phyloP scores from a whole-genome alignment of 163 green algal genomes.

The Scenedesmus sp. region DNA sequence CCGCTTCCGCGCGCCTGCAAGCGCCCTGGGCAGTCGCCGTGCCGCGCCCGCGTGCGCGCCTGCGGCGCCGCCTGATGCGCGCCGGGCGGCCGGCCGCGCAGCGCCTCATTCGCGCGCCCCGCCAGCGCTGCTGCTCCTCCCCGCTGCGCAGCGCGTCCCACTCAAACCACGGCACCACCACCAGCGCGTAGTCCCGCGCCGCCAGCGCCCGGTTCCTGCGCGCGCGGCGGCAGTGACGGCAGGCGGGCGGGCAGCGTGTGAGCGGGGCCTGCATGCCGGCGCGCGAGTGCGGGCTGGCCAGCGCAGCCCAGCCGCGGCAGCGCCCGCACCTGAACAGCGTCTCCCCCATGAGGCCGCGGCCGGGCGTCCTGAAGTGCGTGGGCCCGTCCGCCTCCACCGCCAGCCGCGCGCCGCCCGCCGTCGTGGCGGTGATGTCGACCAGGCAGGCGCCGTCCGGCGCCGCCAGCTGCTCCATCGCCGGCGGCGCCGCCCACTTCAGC shows the following conservation, averaged over 20 bases:
- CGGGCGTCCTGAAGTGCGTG: conserved; percentile 9
- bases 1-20: no score
- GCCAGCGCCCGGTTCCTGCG: conserved; percentile 14
- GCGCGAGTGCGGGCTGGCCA: no score
- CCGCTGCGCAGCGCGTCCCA: background rate
- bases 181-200: conserved; percentile 11
- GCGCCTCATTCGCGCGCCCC: no score
- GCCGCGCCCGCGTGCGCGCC: no score
- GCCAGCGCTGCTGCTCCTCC: background rate
- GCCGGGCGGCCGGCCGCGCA: no score
- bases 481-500: background rate
- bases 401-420: background rate
- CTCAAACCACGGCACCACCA: background rate
- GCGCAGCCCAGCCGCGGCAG: no score
- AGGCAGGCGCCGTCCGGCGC: background rate
- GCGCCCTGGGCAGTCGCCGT: no score
- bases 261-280: no score
- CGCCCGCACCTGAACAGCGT: background rate
- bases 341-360: background rate
- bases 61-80: no score
- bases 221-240: no score
- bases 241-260: no score
- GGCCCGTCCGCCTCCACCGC: conserved; percentile 1
- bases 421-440: background rate
- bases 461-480: background rate